Evolutionary conservation across 139 green algal genomes (phyloP).

Genomic region (Cymbomonas tetramitiformis): DNA sequence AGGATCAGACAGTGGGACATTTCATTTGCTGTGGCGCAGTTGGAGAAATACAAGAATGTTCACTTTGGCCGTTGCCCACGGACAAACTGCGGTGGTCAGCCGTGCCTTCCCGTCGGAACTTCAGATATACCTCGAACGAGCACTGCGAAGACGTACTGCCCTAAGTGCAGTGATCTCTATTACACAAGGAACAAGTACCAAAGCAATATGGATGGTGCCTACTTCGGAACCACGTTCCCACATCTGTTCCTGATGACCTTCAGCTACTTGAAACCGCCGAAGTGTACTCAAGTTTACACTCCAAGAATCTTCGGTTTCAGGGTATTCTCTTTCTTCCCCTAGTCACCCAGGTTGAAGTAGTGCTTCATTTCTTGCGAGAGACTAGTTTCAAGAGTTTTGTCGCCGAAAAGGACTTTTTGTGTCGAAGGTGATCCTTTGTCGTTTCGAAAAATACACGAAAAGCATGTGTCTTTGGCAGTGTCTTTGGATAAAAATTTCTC

Average conservation of each 20-base stretch:
- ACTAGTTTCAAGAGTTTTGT: no score
- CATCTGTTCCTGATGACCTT: conserved; percentile 91
- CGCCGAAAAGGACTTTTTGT: no score
- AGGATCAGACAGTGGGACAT: no score
- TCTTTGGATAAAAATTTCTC: no score
- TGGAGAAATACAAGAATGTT: conserved; percentile 79
- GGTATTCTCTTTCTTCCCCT: conserved; percentile 33
- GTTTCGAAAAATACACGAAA: no score
- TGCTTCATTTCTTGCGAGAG: no score
- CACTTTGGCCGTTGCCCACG: conserved; percentile 84
- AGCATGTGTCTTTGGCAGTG: no score
- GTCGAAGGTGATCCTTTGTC: no score
- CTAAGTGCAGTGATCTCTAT: conserved; percentile 82
- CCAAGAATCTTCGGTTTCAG: conserved; percentile 92
- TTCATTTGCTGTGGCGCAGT: no score
- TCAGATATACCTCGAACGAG: conserved; percentile 68
- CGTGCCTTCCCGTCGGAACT: conserved; percentile 76
- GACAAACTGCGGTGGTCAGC: conserved; percentile 71
- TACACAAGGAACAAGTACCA: conserved; percentile 78
- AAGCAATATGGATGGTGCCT: conserved; percentile 70
- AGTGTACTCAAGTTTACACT: conserved; percentile 46
- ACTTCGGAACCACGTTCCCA: conserved; percentile 90
- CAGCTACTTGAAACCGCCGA: conserved; percentile 46
- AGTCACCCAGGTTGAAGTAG: no score
- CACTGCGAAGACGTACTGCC: conserved; percentile 82